Percentiles rank a stretch among this genome's conserved stretches.
Conservation (phyloP, 345 rosid species). For the Aquilaria malaccensis region DNA sequence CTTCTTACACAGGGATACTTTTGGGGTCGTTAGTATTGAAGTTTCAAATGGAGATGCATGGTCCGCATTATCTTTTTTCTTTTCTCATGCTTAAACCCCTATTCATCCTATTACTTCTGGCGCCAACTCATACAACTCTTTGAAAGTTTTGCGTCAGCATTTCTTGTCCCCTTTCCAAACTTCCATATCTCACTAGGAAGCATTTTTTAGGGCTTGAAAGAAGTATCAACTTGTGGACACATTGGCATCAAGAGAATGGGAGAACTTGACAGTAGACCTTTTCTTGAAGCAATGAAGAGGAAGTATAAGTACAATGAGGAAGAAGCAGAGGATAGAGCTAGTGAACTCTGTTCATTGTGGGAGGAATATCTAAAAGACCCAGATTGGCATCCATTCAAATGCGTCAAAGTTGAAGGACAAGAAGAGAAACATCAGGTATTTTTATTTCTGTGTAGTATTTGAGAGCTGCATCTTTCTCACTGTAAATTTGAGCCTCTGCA, state of each 20-base stretch:
- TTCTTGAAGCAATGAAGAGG: conserved; percentile 70
- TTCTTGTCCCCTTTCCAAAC: not conserved
- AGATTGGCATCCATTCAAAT: conserved; percentile 90
- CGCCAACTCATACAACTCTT: conserved; percentile 2
- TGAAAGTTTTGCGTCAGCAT: conserved; percentile 2
- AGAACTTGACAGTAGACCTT: conserved; percentile 75
- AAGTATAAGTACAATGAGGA: conserved; percentile 54
- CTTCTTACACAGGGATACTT: too few species aligned
- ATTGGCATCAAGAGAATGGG: conserved; percentile 95
- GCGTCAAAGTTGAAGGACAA: conserved; percentile 34
- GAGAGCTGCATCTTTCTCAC: not conserved
- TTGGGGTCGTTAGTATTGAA: too few species aligned
- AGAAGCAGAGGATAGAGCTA: conserved; percentile 69
- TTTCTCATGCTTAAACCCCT: too few species aligned
- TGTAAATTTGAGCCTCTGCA: not conserved
- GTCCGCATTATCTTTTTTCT: too few species aligned
- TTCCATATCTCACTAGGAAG: conserved; percentile 7
- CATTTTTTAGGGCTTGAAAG: conserved; percentile 52
- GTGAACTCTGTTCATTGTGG: conserved; percentile 82
- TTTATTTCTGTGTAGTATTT: conserved; percentile 8
- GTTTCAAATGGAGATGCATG: too few species aligned
- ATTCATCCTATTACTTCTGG: too few species aligned
- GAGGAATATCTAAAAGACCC: conserved; percentile 91
- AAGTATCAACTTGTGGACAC: conserved; percentile 30
- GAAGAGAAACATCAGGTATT: conserved; percentile 54